phyloP scores from a whole-genome alignment of 495 filamentous ascomycete genomes.

The Cercophora samala region DNA sequence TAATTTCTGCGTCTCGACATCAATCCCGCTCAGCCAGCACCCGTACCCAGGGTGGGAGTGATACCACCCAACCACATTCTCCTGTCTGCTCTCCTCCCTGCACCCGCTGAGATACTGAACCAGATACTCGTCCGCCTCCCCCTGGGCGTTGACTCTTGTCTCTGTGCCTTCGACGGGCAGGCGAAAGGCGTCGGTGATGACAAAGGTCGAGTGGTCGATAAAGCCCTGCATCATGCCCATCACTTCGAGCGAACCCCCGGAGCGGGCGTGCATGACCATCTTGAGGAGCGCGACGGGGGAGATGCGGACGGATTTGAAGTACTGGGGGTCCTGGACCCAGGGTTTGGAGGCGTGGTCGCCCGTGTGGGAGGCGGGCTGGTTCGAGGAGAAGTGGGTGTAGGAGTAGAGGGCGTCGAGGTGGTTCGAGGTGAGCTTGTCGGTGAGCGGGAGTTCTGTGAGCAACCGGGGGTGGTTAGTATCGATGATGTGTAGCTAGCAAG shows the following conservation, averaged over 20 bases:
- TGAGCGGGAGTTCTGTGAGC: constrained; percentile 60
- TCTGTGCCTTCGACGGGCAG: constrained; percentile 97
- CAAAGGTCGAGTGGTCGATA: constrained; percentile 74
- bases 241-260: constrained; percentile 85
- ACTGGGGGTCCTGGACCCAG: constrained; percentile 76
- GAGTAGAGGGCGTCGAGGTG: constrained; percentile 86
- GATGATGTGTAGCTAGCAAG: no score
- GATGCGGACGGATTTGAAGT: constrained; percentile 93
- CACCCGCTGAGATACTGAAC: constrained; percentile 73
- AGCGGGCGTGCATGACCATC: constrained; percentile 98
- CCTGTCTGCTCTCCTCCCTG: constrained; percentile 70
- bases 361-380: constrained; percentile 55
- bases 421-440: constrained; percentile 69
- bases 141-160: constrained; percentile 92
- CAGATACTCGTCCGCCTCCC: constrained; percentile 96
- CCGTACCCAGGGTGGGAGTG: constrained; percentile 97
- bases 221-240: constrained; percentile 99
- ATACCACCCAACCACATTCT: constrained; percentile 98
- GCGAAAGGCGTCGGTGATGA: constrained; percentile 92
- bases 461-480: background rate
- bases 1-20: constrained; percentile 84
- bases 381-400: constrained; percentile 62
- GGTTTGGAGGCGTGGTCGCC: constrained; percentile 45
- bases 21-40: constrained; percentile 96
- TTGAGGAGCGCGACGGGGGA: constrained; percentile 92